These are phyloP conservation scores for Lodderomyces metapsilosis DNA, from an alignment of 1,139 yeast genomes.

Conservation along the genomic window DNA sequence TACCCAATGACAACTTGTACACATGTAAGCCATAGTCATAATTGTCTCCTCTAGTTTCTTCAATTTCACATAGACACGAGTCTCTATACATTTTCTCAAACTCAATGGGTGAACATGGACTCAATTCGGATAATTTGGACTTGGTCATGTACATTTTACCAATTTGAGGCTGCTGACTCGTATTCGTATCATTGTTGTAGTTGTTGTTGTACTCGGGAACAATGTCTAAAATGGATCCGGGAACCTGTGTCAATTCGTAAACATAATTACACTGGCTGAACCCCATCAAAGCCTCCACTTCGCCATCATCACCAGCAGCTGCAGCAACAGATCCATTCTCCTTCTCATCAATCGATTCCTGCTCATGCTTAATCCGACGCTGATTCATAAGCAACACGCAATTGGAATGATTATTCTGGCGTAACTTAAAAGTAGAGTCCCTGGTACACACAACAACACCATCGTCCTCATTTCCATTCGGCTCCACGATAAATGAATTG, in stretches of 20 bases:
- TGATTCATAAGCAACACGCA: conserved; percentile 57
- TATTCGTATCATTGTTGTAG: not conserved
- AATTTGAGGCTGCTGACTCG: not conserved
- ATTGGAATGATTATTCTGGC: conserved; percentile 87
- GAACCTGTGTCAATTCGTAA: conserved; percentile 44
- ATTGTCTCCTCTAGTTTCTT: too few species aligned
- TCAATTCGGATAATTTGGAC: not conserved
- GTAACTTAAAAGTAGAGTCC: conserved; percentile 57
- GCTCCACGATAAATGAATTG: not conserved
- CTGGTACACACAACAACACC: conserved; percentile 61
- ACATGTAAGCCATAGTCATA: not conserved
- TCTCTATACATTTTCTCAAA: conserved; percentile 53
- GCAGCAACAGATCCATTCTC: conserved; percentile 5
- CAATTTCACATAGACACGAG: conserved; percentile 56
- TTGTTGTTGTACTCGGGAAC: not conserved
- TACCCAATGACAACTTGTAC: conserved; percentile 22
- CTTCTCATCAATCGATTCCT: not conserved
- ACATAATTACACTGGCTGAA: conserved; percentile 46
- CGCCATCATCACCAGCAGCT: not conserved
- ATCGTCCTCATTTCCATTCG: not conserved
- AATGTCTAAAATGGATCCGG: conserved; percentile 43
- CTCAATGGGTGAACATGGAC: conserved; percentile 55
- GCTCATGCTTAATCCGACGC: conserved; percentile 10
- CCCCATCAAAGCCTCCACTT: conserved; percentile 29
- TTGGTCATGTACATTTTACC: not conserved